These are phyloP conservation scores for Baeospora myosura DNA, from an alignment of 1,284 basidiomycete species.

Conservation along the genomic window DNA sequence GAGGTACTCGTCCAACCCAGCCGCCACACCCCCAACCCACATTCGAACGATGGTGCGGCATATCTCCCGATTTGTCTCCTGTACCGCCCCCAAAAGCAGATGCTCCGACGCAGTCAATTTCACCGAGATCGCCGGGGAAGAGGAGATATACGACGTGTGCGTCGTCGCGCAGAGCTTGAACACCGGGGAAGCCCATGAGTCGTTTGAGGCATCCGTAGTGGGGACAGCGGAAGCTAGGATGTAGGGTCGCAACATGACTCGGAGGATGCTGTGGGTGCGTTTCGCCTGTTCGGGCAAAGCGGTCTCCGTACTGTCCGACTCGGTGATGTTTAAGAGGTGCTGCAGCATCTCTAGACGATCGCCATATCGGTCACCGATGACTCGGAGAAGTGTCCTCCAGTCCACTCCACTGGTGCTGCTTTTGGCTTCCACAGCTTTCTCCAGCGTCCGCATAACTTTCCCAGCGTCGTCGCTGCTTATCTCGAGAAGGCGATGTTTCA, in stretches of 20 bases:
- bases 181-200: constrained; percentile 25
- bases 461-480: constrained; percentile 17
- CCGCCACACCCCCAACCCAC: constrained; percentile 32
- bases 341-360: constrained; percentile 34
- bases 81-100: constrained; percentile 26
- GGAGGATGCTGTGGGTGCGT: constrained; percentile 23
- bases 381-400: constrained; percentile 34
- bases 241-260: constrained; percentile 31
- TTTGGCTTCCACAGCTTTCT: constrained; percentile 8
- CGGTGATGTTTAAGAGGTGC: constrained; percentile 25
- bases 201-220: constrained; percentile 7
- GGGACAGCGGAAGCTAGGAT: constrained; percentile 17
- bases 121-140: not conserved
- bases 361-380: constrained; percentile 35
- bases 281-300: constrained; percentile 6
- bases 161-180: constrained; percentile 27
- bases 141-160: constrained; percentile 24
- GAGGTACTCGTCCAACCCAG: constrained; percentile 21
- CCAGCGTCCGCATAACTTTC: constrained; percentile 18
- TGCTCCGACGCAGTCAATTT: constrained; percentile 29
- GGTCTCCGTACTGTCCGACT: constrained; percentile 6
- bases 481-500: constrained; percentile 25
- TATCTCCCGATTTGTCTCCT: constrained; percentile 34
- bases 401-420: constrained; percentile 28
- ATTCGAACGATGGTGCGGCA: constrained; percentile 36